These are phyloP conservation scores for Boletus coccyginus DNA, from an alignment of 768 basidiomycete species.

Conservation along the genomic window DNA sequence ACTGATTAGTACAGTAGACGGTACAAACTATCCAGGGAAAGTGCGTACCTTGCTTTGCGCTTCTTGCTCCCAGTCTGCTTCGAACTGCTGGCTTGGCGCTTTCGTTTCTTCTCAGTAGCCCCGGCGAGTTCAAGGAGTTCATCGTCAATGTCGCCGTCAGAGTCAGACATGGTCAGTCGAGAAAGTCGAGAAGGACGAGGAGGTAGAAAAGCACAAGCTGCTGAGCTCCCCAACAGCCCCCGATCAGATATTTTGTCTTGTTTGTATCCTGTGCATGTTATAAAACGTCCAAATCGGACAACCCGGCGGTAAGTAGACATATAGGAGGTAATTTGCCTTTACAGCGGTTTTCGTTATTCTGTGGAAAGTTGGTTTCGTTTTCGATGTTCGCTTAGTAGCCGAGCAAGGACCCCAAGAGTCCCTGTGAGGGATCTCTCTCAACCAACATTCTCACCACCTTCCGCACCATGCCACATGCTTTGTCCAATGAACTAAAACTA, in stretches of 20 bases:
- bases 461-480: no score
- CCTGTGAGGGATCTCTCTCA: no score
- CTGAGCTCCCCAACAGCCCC: neutral
- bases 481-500: no score
- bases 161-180: conserved; percentile 42
- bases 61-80: conserved; percentile 54
- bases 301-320: conserved; percentile 3
- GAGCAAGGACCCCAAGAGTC: no score
- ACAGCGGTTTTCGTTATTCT: no score
- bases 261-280: conserved; percentile 22
- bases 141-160: conserved; percentile 54
- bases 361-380: no score
- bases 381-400: no score
- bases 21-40: conserved; percentile 1
- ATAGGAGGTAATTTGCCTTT: neutral
- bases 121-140: conserved; percentile 83
- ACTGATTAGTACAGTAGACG: neutral
- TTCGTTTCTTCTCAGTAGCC: conserved; percentile 64
- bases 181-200: neutral
- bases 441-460: no score
- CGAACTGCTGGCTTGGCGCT: conserved; percentile 47
- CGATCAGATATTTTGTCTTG: conserved; percentile 15
- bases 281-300: conserved; percentile 2
- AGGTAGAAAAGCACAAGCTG: conserved; percentile 1
- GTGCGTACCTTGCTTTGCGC: conserved; percentile 67